phyloP scores from a whole-genome alignment of 1,139 yeast species.

The Blastobotrys indianensis region DNA sequence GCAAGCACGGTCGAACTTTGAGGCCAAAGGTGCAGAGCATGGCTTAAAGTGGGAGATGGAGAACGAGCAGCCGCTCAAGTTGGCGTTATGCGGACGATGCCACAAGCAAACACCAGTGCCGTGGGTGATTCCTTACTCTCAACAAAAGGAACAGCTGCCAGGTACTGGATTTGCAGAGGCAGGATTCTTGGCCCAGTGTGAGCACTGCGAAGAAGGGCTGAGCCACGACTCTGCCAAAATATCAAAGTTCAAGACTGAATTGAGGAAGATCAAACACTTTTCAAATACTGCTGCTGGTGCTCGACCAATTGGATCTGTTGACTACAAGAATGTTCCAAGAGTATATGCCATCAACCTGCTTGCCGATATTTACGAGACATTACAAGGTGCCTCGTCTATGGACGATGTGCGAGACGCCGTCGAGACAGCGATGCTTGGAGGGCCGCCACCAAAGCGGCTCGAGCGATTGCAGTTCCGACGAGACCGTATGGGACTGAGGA shows the following conservation, averaged over 20 bases:
- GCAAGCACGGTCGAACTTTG: slow-evolving; percentile 13
- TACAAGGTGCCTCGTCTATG: neutral
- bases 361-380: neutral
- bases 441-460: neutral
- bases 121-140: neutral
- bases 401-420: neutral
- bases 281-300: too few species aligned
- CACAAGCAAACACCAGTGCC: neutral
- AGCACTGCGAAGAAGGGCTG: slow-evolving; percentile 5
- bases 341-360: neutral
- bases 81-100: slow-evolving; percentile 9
- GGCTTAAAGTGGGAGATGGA: slow-evolving; percentile 14
- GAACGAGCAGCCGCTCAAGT: slow-evolving; percentile 11
- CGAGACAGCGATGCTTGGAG: too few species aligned
- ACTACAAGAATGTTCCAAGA: neutral
- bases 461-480: neutral
- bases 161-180: slow-evolving; percentile 4
- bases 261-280: slow-evolving; percentile 1
- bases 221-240: slow-evolving; percentile 10
- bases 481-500: neutral
- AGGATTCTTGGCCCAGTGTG: slow-evolving; percentile 4
- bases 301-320: slow-evolving; percentile 8
- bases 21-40: neutral
- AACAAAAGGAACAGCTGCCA: too few species aligned
- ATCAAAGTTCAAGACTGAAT: slow-evolving; percentile 12